A percentile compares a stretch with the other conserved stretches of the same genome.
Conservation (phyloP, 805 yeast genomes). For the Kuraishia ogatae region DNA sequence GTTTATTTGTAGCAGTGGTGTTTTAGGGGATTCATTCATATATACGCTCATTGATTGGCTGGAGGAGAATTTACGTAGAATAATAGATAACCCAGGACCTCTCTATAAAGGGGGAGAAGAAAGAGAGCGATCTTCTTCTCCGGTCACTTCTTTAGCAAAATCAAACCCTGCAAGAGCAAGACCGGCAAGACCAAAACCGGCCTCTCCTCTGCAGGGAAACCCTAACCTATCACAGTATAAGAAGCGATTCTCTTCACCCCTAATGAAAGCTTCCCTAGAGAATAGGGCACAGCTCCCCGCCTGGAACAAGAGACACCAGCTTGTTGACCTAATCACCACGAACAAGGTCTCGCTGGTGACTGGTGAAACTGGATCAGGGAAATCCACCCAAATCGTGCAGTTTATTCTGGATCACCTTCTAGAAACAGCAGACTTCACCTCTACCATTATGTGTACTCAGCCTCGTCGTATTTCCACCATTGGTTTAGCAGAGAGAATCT, state of each 20-base stretch:
- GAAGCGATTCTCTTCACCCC: constrained; percentile 19
- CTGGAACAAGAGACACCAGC: constrained; percentile 54
- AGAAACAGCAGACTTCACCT: constrained; percentile 35
- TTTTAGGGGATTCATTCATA: constrained; percentile 65
- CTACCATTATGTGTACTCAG: constrained; percentile 79
- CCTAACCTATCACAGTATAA: constrained; percentile 26
- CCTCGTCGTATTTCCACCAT: constrained; percentile 95
- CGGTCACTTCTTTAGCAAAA: too few species aligned
- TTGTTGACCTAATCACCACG: constrained; percentile 45
- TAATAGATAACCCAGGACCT: constrained; percentile 72
- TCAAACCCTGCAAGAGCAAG: too few species aligned
- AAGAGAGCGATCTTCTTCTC: background rate
- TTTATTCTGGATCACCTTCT: constrained; percentile 68
- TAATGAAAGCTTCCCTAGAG: constrained; percentile 26
- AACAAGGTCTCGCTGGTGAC: constrained; percentile 72
- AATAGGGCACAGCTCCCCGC: constrained; percentile 69
- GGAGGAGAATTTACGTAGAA: constrained; percentile 45
- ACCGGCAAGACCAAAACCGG: constrained; percentile 4
- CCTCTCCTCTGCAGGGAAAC: constrained; percentile 17
- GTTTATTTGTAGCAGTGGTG: constrained; percentile 30
- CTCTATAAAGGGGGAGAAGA: constrained; percentile 25
- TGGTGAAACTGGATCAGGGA: constrained; percentile 98
- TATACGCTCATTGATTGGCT: constrained; percentile 72
- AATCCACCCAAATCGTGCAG: constrained; percentile 91
- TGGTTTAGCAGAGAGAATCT: constrained; percentile 87